Percentiles rank a stretch among this genome's conserved stretches.
Evolutionary conservation across 768 basidiomycete genomes (phyloP).

Genomic region (Russula earlei): DNA sequence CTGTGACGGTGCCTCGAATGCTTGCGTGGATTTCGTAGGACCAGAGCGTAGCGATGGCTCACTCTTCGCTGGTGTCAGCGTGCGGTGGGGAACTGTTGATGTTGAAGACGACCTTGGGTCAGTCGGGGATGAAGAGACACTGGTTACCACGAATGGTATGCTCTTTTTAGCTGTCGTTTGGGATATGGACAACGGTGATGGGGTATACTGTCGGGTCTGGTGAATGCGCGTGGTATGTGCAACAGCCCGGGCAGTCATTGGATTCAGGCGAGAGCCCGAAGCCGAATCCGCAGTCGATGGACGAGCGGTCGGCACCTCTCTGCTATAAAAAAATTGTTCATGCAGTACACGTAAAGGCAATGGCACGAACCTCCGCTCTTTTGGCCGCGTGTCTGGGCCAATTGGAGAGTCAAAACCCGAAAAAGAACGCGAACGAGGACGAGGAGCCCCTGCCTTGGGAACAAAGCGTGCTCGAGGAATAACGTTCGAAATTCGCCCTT

Average conservation of each 20-base stretch:
- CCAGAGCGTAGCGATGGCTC: conserved; percentile 5
- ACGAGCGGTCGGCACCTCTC: background rate
- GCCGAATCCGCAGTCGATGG: background rate
- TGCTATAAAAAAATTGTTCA: background rate
- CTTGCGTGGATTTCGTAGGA: background rate
- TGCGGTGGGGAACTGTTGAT: conserved; percentile 2
- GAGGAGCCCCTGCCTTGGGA: conserved; percentile 39
- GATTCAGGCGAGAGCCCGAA: background rate
- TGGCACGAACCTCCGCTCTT: conserved; percentile 20
- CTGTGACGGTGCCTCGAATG: background rate
- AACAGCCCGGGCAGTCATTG: conserved; percentile 1
- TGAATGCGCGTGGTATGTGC: conserved; percentile 6
- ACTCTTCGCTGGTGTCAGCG: conserved; percentile 2
- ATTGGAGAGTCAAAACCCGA: conserved; percentile 50
- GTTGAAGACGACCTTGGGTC: background rate
- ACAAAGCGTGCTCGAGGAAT: conserved; percentile 57
- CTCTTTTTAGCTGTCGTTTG: background rate
- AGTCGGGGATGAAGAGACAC: background rate
- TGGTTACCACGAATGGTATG: background rate
- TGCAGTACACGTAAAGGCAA: background rate
- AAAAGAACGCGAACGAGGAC: conserved; percentile 64
- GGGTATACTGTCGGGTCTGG: conserved; percentile 17
- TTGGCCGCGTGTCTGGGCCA: conserved; percentile 21
- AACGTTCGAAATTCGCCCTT: background rate
- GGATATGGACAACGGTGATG: conserved; percentile 18